Evolutionary conservation across 1,139 yeast species (phyloP).

Genomic region (Taphrina communis): DNA sequence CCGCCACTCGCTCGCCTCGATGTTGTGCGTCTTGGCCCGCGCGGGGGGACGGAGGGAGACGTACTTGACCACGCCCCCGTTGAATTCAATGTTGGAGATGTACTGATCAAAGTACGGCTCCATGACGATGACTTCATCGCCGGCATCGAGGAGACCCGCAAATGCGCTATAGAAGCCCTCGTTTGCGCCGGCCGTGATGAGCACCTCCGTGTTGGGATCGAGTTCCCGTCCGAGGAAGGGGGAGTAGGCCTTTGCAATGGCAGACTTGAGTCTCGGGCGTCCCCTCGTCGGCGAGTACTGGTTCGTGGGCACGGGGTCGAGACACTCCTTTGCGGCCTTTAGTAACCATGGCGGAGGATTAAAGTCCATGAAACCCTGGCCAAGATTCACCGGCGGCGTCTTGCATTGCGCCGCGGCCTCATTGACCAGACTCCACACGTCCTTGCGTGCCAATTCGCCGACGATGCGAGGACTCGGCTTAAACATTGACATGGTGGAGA

Average conservation of each 20-base stretch:
- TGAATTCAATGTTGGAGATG: constrained; percentile 87
- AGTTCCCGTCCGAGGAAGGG: constrained; percentile 68
- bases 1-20: constrained; percentile 81
- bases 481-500: constrained; percentile 27
- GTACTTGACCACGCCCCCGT: constrained; percentile 88
- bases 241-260: constrained; percentile 73
- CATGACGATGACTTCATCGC: constrained; percentile 96
- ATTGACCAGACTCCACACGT: constrained; percentile 92
- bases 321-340: constrained; percentile 77
- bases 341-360: constrained; percentile 76
- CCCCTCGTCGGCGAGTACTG: constrained; percentile 95
- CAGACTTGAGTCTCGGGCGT: constrained; percentile 71
- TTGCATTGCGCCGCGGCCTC: constrained; percentile 88
- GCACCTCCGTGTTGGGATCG: constrained; percentile 65
- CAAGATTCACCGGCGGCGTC: constrained; percentile 79
- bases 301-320: constrained; percentile 72
- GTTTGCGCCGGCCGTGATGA: constrained; percentile 94
- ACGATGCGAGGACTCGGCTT: constrained; percentile 34
- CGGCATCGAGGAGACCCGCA: constrained; percentile 81
- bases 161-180: constrained; percentile 83
- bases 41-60: constrained; percentile 86
- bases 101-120: constrained; percentile 98
- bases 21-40: constrained; percentile 64
- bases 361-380: constrained; percentile 90
- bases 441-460: constrained; percentile 51